Evolutionary conservation across 2,329 filamentous ascomycete genomes (phyloP).

Genomic region (Westerdykella aurantiaca): DNA sequence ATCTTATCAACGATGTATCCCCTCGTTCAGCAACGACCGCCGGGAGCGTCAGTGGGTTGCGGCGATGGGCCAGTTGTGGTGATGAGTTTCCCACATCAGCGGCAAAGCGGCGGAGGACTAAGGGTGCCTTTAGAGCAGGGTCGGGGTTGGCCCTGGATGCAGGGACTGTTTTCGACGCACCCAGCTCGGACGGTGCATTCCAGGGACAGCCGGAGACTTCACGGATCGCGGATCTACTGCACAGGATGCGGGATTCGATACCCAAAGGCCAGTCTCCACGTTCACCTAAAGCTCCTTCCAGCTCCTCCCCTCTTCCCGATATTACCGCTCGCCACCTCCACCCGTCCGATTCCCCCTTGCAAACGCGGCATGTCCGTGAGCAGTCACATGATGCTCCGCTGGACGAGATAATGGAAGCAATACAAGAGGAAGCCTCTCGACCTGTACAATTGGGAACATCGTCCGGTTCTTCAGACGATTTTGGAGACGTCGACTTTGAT

Average conservation of each 20-base stretch:
- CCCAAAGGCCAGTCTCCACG: constrained; percentile 16
- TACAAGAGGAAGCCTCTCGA: constrained; percentile 1
- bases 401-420: background rate
- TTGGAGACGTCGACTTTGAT: constrained; percentile 33
- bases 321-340: constrained; percentile 11
- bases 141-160: constrained; percentile 19
- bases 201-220: constrained; percentile 21
- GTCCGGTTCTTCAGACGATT: constrained; percentile 31
- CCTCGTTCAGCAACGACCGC: constrained; percentile 41
- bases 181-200: constrained; percentile 28
- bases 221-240: constrained; percentile 33
- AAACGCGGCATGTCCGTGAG: constrained; percentile 16
- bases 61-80: constrained; percentile 48
- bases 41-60: constrained; percentile 43
- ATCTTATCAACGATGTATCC: constrained; percentile 43
- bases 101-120: constrained; percentile 39
- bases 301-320: constrained; percentile 44
- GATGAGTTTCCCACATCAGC: constrained; percentile 43
- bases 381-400: constrained; percentile 5
- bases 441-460: constrained; percentile 5
- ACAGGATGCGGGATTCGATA: constrained; percentile 44
- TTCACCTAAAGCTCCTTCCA: constrained; percentile 32
- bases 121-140: constrained; percentile 28
- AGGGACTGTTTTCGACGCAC: constrained; percentile 17
- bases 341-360: constrained; percentile 27